Percentiles rank a stretch among this genome's conserved stretches.
Conservation (phyloP, 257 asterid genomes). For the Rhazya stricta region DNA sequence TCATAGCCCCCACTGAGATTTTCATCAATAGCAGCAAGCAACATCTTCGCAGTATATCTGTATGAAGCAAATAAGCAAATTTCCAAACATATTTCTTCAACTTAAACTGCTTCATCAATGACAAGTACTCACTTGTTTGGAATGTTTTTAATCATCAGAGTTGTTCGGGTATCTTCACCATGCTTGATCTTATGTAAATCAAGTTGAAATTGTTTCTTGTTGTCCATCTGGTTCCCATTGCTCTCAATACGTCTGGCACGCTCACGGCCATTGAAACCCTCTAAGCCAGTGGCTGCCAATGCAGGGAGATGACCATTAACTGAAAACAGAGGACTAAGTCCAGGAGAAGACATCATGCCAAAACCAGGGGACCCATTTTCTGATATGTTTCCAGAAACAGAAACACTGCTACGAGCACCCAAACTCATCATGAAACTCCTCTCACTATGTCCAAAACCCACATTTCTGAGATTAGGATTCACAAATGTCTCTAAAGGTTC, state of each 20-base stretch:
- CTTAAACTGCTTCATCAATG: constrained; percentile 2
- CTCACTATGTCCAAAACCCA: constrained; percentile 23
- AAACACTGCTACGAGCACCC: constrained; percentile 25
- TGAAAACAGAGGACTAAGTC: constrained; percentile 32
- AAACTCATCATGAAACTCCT: constrained; percentile 28
- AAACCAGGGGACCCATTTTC: constrained; percentile 43
- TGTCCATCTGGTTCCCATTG: constrained; percentile 41
- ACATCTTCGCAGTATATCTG: constrained; percentile 84
- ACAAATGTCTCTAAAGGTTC: constrained; percentile 33
- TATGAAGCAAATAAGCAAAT: constrained; percentile 12
- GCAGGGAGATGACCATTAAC: constrained; percentile 32
- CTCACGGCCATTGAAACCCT: constrained; percentile 40
- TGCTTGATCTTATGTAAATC: constrained; percentile 56
- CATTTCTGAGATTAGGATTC: constrained; percentile 25
- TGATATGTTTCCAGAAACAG: constrained; percentile 30
- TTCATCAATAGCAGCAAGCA: constrained; percentile 64
- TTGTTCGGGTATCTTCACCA: constrained; percentile 68
- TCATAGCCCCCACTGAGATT: constrained; percentile 64
- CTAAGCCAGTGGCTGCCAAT: constrained; percentile 26
- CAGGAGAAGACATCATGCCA: constrained; percentile 36
- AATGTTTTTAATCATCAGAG: constrained; percentile 76
- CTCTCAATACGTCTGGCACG: constrained; percentile 31
- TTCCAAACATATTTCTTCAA: neutral
- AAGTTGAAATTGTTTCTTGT: constrained; percentile 49
- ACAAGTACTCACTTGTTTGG: constrained; percentile 58